Evolutionary conservation across 2,329 filamentous ascomycete genomes (phyloP).

Genomic region (Epichloe hybrida): DNA sequence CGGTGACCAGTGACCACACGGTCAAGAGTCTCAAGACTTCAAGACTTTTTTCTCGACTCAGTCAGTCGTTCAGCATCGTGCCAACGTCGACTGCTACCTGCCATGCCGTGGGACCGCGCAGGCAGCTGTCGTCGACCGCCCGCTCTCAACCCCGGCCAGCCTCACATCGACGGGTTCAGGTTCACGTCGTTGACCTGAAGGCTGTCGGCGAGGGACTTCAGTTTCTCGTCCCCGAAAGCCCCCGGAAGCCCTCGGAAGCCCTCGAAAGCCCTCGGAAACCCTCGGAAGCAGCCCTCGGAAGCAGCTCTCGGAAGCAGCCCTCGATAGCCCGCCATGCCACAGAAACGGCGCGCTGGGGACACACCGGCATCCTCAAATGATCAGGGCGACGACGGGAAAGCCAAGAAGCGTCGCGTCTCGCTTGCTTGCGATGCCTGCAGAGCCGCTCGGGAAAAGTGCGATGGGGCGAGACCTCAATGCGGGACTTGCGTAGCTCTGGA

Average conservation of each 20-base stretch:
- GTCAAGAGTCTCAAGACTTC: too few species aligned
- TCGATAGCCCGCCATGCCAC: conserved; percentile 20
- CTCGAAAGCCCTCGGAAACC: too few species aligned
- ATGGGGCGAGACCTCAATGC: conserved; percentile 53
- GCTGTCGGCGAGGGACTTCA: not conserved
- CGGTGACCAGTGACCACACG: too few species aligned
- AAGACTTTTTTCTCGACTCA: not conserved
- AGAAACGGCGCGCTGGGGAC: conserved; percentile 20
- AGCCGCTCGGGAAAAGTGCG: conserved; percentile 56
- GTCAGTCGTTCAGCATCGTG: too few species aligned
- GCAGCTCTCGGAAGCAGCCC: too few species aligned
- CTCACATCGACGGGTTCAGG: not conserved
- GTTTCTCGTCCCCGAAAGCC: too few species aligned
- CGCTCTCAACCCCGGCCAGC: not conserved
- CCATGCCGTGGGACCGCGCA: not conserved
- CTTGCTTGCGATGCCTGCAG: conserved; percentile 58
- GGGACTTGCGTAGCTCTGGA: conserved; percentile 51
- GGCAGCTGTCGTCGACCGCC: not conserved
- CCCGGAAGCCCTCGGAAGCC: too few species aligned
- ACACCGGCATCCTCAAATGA: not conserved
- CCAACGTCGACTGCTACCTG: not conserved
- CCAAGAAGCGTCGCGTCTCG: conserved; percentile 51
- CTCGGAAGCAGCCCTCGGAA: too few species aligned
- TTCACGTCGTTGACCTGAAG: not conserved
- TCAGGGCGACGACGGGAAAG: not conserved